Base-by-base conservation (phyloP, 768 basidiomycete genomes). In the Candolleomyces efflorescens region DNA sequence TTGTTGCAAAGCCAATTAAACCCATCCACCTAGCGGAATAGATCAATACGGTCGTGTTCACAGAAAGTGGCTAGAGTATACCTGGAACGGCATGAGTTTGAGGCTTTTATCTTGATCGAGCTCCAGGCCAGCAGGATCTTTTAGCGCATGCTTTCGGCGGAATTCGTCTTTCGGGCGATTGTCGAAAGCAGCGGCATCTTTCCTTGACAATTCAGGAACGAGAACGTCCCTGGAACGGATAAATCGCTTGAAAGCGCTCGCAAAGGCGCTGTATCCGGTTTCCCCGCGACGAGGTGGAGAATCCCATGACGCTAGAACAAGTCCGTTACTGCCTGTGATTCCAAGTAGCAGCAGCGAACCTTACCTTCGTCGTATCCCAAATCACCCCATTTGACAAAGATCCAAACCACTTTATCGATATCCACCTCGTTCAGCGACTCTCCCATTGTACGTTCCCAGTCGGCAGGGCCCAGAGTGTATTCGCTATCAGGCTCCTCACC, bases 321-420 rank as follows among this genome's bases (percentile, higher is more conserved):
- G 39, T 44, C 46, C 43, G 59, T 51, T 36, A 60, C 56, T 49
- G 52, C n/a, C 44, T 2, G 10, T 3, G 18, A 20, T 46, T 17
- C 7, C 23, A 45, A 43, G 49, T 58, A 55, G 26, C 18, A 22
- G 13, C 22, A 39, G 18, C 22, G 38, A 4, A 9, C 67, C 82
- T 54, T 57, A 92, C 95, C 86, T 77, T 94, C 89, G 20, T 96
- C 90, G 60, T 98, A 97, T n/a, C 89, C 86, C 24, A 98, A 77
- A 60, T 94, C 94, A 45, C 85, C 78, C 96, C 96, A 98, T 69
- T 98, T 99, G 63, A 93, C 78, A 68, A 94, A 94, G 12, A 82
- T 84, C 87, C 90, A 94, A 18, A 85, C 77, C 36, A 96, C 83
- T 51, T 81, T 70, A 39, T 82, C 74, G 26, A 86, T 79, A 63